These are phyloP conservation scores for Stenogyne calaminthoides DNA, from an alignment of 305 asterid genomes.

Conservation along the genomic window DNA sequence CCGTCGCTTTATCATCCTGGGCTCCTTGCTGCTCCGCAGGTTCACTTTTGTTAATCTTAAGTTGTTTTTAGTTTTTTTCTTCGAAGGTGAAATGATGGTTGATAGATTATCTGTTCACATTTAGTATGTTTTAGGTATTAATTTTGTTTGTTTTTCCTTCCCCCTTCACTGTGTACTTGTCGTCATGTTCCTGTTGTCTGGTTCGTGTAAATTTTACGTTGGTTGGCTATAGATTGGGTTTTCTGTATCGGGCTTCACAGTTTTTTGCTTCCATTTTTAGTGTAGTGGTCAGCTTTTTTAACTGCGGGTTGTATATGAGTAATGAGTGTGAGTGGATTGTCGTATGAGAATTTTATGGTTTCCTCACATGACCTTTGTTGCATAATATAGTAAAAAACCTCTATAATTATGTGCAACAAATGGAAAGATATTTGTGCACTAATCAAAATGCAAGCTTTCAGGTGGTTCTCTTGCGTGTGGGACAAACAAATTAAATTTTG, in stretches of 20 bases:
- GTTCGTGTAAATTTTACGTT: constrained; percentile 5
- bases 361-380: not conserved
- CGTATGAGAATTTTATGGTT: not conserved
- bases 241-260: not conserved
- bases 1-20: constrained; percentile 90
- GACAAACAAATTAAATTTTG: not conserved
- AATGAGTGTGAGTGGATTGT: not conserved
- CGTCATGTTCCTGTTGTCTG: not conserved
- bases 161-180: not conserved
- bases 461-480: constrained; percentile 3
- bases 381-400: not conserved
- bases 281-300: not conserved
- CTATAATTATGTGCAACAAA: not conserved
- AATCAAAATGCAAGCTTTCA: not conserved
- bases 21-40: constrained; percentile 94
- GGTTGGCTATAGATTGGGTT: constrained; percentile 2
- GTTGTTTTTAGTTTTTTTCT: not conserved
- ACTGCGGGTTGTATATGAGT: not conserved
- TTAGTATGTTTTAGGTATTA: constrained; percentile 12
- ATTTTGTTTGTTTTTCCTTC: not conserved
- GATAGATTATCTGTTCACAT: not conserved
- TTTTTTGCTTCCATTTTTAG: constrained; percentile 8
- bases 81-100: constrained; percentile 11
- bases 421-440: not conserved
- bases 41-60: constrained; percentile 8